Base-by-base conservation (phyloP, 2,329 filamentous ascomycete genomes). In the Pyrenophora graminea region DNA sequence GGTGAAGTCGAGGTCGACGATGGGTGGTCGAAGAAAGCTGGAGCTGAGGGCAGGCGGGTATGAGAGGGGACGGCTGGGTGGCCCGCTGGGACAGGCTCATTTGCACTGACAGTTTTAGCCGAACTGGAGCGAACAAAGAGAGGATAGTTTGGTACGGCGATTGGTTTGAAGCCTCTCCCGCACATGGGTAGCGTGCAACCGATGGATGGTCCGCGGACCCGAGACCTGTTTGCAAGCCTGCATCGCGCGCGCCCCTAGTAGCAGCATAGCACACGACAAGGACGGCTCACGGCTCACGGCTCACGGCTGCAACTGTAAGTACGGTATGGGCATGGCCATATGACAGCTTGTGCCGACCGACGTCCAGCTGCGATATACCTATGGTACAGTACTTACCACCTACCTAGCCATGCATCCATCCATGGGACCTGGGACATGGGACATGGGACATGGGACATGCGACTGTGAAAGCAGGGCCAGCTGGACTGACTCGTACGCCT, bases 51-150 rank as follows among this genome's bases (percentile, higher is more conserved):
- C 47, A 45, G 44, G 32, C 21, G 45, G 39, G 31, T 52, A 52
- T 48, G 44, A 48, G 39, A 48, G 44, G 38, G 33, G 47, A 43
- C 40, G 47, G 47, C 49, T 47, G 53, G 44, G 50, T 39, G 47
- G 48, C 48, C 48, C 39, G 48, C 48, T 53, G 38, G 39, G 40
- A 36, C 39, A 43, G 51, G 50, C 53, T 56, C 54, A 45, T 47
- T 39, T 53, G 49, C 49, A 50, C 51, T 48, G 49, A 52, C 49
- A 48, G 34, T 44, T 46, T 59, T 59, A 59, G 50, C 56, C 56
- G 54, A 41, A 44, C 25, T 49, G 23, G 46, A 53, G 39, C 42
- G 42, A 43, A 55, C 53, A 52, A 52, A 52, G 53, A 9, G 34
- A 52, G 48, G 42, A 23, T 51, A 48, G 48, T 48, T 36, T 33